These are phyloP conservation scores for Cocos nucifera DNA, from an alignment of 176 grass and related monocot genomes.

Conservation along the genomic window DNA sequence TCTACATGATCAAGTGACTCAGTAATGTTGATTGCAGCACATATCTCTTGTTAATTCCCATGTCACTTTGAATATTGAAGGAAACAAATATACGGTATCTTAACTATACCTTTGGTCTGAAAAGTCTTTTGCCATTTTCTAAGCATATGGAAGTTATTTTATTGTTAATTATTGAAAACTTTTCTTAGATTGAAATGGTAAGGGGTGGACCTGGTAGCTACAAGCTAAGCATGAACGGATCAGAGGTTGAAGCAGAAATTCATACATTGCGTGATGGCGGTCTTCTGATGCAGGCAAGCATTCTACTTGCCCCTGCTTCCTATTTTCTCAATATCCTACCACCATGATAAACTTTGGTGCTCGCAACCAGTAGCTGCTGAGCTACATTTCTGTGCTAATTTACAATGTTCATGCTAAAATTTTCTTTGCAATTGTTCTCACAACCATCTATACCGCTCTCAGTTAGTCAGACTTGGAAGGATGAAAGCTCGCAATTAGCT, in stretches of 20 bases:
- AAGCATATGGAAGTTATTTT: background rate
- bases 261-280: constrained; percentile 90
- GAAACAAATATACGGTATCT: constrained; percentile 90
- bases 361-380: no score
- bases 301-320: background rate
- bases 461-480: no score
- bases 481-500: no score
- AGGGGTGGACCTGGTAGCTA: constrained; percentile 88
- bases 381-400: no score
- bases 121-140: constrained; percentile 18
- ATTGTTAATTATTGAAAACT: constrained; percentile 22
- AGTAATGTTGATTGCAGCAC: constrained; percentile 57
- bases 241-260: constrained; percentile 85
- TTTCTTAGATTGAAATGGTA: constrained; percentile 65
- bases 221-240: constrained; percentile 84
- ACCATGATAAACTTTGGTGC: no score
- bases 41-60: constrained; percentile 98
- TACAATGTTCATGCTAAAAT: no score
- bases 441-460: no score
- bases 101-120: constrained; percentile 15
- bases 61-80: constrained; percentile 90
- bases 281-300: constrained; percentile 93
- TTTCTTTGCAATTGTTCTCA: no score
- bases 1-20: constrained; percentile 4
- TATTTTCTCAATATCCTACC: constrained; percentile 5